Evolutionary conservation across 106 monocot genomes (phyloP), one percentile per base, ranked within the genome.

Genomic region (Dioscorea dumetorum): DNA sequence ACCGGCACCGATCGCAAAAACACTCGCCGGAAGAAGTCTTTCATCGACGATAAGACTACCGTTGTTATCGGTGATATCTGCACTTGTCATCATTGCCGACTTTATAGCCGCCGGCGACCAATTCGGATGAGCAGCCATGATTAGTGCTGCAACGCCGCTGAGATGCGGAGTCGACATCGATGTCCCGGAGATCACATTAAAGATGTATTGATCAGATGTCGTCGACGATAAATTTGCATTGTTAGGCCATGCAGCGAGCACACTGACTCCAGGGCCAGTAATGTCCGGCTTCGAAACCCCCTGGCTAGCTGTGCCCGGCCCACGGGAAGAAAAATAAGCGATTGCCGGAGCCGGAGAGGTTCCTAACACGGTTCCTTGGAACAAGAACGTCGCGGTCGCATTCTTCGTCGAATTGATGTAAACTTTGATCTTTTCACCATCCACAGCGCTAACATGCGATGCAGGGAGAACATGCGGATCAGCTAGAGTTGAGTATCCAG

Each of bases 111-210:
- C 83, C 0, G 87, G 87, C 0, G 87, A 83, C 87, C 87, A 87
- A 48, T 80, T 56, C 2, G 83, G 87, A 22, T 80, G 87, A 22
- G 51, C 71, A 10, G 60, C 56, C 67, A 74, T 87, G 6, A 83
- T 16, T 32, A 87, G 63, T 15, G 83, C 87, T 7, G 80, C 83
- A 50, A 83, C 61, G 1, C 87, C 87, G 1, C 73, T 59, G 52
- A 87, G 69, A 49, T 87, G 87, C 50, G 87, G 87, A 12, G 80
- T 56, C 0, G 87, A 65, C 83, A 87, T 87, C 6, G 87, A 87
- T 0, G 87, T 83, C 32, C 87, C 51, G 14, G 59, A 58, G 0
- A 24, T 59, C 24, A 35, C 10, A 53, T 34, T 20, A 16, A 59
- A 12, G 74, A 67, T 20, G 64, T 62, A 41, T 21, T 57, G 12